Conservation (phyloP, 495 filamentous ascomycete species). For the Astrothelium subdiscretum region DNA sequence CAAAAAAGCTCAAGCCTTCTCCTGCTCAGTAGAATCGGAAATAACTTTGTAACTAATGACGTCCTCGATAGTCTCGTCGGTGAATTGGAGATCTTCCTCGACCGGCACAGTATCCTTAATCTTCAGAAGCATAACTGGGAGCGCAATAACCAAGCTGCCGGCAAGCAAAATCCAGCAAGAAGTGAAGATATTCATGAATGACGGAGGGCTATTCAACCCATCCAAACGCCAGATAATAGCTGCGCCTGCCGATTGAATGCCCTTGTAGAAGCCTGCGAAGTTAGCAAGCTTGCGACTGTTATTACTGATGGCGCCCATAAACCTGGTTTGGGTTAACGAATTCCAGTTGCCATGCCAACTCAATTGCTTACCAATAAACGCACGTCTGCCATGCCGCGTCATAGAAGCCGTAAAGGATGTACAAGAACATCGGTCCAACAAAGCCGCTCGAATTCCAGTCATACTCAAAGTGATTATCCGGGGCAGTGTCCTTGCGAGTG, state of each 20-base stretch:
- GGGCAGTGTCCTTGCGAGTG: slow-evolving; percentile 32
- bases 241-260: slow-evolving; percentile 10
- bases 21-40: too few relatives aligned
- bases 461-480: slow-evolving; percentile 24
- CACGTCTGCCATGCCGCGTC: slow-evolving; percentile 33
- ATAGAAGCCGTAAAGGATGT: slow-evolving; percentile 44
- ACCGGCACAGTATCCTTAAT: slow-evolving; percentile 3
- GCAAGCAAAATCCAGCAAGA: slow-evolving; percentile 1
- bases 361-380: slow-evolving; percentile 1
- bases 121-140: slow-evolving; percentile 1
- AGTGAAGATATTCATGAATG: slow-evolving; percentile 6
- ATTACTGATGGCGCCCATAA: slow-evolving; percentile 1
- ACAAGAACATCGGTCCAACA: slow-evolving; percentile 42
- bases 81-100: slow-evolving; percentile 7
- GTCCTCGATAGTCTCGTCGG: background rate
- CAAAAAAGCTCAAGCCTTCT: too few relatives aligned
- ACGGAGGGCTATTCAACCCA: background rate
- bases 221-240: slow-evolving; percentile 6
- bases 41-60: background rate
- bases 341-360: background rate
- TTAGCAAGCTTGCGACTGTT: slow-evolving; percentile 9
- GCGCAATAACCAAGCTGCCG: slow-evolving; percentile 3
- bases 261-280: slow-evolving; percentile 10
- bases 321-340: background rate
- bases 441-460: slow-evolving; percentile 35